These are phyloP conservation scores for Deuterostichococcus epilithicus DNA, from an alignment of 139 green algal genomes.

Conservation along the genomic window DNA sequence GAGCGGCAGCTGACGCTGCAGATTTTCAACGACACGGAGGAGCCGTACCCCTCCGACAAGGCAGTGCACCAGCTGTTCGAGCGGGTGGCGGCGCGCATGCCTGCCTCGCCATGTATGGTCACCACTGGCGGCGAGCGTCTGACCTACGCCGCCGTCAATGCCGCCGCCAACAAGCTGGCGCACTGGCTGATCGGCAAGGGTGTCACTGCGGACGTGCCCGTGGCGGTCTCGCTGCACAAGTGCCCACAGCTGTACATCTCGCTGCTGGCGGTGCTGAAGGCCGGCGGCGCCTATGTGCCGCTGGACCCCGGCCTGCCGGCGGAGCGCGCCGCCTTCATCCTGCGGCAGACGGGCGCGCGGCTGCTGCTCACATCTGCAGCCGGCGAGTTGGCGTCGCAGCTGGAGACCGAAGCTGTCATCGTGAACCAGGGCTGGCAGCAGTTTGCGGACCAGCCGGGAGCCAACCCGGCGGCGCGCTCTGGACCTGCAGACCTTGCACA, in stretches of 20 bases:
- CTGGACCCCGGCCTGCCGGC: slow-evolving; percentile 51
- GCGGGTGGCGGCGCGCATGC: slow-evolving; percentile 5
- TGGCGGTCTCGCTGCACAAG: slow-evolving; percentile 42
- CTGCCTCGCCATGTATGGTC: slow-evolving; percentile 12
- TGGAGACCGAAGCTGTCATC: not conserved
- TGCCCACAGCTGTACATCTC: slow-evolving; percentile 33
- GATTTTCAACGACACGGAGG: slow-evolving; percentile 6
- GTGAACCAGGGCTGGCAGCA: slow-evolving; percentile 4
- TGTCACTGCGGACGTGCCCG: slow-evolving; percentile 7
- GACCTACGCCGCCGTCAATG: slow-evolving; percentile 21
- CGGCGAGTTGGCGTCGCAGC: not conserved
- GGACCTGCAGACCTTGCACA: slow-evolving; percentile 32
- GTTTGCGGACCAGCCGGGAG: not conserved
- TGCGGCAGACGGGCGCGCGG: slow-evolving; percentile 19
- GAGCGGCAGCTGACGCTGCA: not conserved
- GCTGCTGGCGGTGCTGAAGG: slow-evolving; percentile 40
- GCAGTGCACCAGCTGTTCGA: slow-evolving; percentile 25
- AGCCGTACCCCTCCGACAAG: slow-evolving; percentile 3
- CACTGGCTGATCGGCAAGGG: slow-evolving; percentile 15
- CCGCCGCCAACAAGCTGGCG: slow-evolving; percentile 32
- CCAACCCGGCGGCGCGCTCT: not conserved
- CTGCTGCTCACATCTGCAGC: not conserved
- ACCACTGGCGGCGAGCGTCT: not conserved
- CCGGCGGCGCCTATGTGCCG: slow-evolving; percentile 49
- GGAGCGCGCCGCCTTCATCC: slow-evolving; percentile 35